Evolutionary conservation across 176 grass and related monocot species (phyloP).

Genomic region (Rhynchospora breviuscula): DNA sequence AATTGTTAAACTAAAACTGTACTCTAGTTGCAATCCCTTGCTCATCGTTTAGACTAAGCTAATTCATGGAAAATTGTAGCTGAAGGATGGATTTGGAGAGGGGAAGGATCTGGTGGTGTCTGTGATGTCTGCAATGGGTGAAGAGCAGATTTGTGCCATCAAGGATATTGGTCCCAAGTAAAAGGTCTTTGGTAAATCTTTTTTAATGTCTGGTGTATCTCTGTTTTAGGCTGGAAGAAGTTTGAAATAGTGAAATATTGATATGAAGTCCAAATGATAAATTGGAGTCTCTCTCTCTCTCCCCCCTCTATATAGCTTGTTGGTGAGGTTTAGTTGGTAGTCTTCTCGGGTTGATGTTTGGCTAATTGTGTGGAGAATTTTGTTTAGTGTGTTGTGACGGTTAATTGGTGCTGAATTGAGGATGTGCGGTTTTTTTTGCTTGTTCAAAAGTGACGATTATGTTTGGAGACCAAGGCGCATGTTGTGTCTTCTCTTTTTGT

Average conservation of each 20-base stretch:
- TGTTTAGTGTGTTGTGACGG: not conserved
- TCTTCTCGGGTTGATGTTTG: not conserved
- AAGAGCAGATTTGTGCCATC: slow-evolving; percentile 48
- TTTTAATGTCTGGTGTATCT: slow-evolving; percentile 5
- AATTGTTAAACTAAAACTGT: not conserved
- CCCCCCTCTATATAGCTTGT: not conserved
- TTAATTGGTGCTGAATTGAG: not conserved
- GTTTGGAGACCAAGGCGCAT: not conserved
- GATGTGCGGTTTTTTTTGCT: not conserved
- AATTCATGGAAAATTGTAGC: slow-evolving; percentile 18
- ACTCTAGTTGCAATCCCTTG: not conserved
- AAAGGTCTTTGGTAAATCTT: not conserved
- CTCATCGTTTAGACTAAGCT: not conserved
- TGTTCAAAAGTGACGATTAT: not conserved
- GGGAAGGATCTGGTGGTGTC: slow-evolving; percentile 49
- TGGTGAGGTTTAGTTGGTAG: not conserved
- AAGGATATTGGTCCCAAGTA: slow-evolving; percentile 57
- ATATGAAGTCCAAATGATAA: not conserved
- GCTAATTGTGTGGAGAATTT: not conserved
- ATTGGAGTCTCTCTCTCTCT: not conserved
- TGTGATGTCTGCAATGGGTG: slow-evolving; percentile 52
- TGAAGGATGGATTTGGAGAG: slow-evolving; percentile 41
- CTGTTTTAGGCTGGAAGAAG: slow-evolving; percentile 17
- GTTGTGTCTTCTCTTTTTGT: not conserved
- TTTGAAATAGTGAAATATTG: slow-evolving; percentile 10